Evolutionary conservation across 345 rosid genomes (phyloP).

Genomic region (Eucalyptus sp.): DNA sequence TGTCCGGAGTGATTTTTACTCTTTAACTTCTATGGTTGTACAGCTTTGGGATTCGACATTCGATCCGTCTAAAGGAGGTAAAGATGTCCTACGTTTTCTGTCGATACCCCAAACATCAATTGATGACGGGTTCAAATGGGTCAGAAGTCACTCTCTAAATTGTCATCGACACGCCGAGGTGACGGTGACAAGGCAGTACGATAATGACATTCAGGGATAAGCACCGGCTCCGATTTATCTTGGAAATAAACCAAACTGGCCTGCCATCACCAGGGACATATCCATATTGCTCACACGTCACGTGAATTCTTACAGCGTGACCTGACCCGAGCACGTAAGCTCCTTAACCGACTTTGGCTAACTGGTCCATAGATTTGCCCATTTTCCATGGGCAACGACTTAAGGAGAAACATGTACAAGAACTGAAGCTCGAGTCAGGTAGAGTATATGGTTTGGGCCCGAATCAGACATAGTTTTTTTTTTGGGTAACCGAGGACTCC

Average conservation of each 20-base stretch:
- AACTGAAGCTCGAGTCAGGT: background rate
- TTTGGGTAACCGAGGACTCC: too few species aligned
- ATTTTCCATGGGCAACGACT: background rate
- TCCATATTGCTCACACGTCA: background rate
- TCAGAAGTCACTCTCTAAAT: background rate
- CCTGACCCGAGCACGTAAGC: background rate
- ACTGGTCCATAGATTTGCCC: background rate
- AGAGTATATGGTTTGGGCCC: background rate
- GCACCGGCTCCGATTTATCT: background rate
- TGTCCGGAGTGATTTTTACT: background rate
- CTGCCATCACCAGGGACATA: background rate
- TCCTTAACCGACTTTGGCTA: background rate
- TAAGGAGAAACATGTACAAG: background rate
- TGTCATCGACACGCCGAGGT: background rate
- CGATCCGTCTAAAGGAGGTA: fast-evolving
- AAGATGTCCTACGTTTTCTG: background rate
- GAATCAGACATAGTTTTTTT: background rate
- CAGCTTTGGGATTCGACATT: background rate
- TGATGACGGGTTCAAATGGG: background rate
- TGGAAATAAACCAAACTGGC: background rate
- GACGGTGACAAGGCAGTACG: background rate
- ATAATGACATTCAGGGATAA: background rate
- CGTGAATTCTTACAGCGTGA: background rate
- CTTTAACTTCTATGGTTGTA: background rate
- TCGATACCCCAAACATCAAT: background rate